Base-by-base conservation (phyloP, 2,329 filamentous ascomycete genomes). In the Calonectria multiphialidica region DNA sequence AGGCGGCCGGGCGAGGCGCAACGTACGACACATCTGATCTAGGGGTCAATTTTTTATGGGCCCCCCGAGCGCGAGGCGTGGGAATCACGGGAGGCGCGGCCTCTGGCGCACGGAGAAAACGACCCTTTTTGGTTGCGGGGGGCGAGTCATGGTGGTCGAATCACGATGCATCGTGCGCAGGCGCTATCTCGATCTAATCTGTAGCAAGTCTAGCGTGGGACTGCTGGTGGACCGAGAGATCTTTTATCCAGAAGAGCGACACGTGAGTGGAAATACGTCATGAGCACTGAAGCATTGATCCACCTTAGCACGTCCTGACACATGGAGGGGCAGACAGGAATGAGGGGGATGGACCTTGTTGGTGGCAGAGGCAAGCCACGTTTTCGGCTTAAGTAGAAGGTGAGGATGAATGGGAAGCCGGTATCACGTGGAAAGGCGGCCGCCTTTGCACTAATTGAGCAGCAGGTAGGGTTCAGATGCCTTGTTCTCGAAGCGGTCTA, bases 171-270 rank as follows among this genome's bases (percentile, higher is more conserved):
- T 53, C 13, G 15, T 59, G 53, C 13, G 13, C 53, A n/a, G n/a
- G 50, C 50, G 13, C 50, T 7, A 57, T 57, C 53, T 57, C 12
- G 12, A 25, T 59, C 53, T 40, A 59, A 25, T 40, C 53, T 59
- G 53, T 25, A 59, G 13, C 35, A 40, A 16, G 53, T 37, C 33
- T 59, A 59, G 53, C 35, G 53, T 6, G 6, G 33, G 33, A 40
- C 28, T 23, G 15, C 33, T 28, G n/a, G 9, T 18, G 35, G 35
- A 28, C 53, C 53, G 53, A 59, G 53, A 59, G 33, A 59, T 59
- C 53, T 40, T 59, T 59, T 59, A 59, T 59, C 53, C 53, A 59
- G 53, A 59, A 23, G 53, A 25, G 53, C 23, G 53, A n/a, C 53
- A 59, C 53, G 53, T 59, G 53, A 59, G 53, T 15, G 23, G 5